Evolutionary conservation across 139 green algal species (phyloP).

Genomic region (Eudorina sp.): DNA sequence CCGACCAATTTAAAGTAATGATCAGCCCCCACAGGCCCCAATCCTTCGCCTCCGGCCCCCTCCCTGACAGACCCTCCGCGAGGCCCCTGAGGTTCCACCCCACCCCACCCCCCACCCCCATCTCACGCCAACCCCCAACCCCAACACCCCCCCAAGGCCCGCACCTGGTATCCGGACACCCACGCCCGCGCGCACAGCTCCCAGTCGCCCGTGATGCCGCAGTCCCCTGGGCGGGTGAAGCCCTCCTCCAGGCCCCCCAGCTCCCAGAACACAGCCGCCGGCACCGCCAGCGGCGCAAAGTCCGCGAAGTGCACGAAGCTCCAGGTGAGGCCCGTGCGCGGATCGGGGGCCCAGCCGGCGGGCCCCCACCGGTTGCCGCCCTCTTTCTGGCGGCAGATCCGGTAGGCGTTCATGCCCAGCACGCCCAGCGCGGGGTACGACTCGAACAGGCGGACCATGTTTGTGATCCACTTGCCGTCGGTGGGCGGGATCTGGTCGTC

Average conservation of each 20-base stretch:
- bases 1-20: too few species aligned
- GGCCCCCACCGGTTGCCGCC: not conserved
- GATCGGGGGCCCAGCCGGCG: not conserved
- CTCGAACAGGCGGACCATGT: slow-evolving; percentile 21
- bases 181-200: slow-evolving; percentile 23
- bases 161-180: slow-evolving; percentile 38
- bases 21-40: too few species aligned
- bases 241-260: slow-evolving; percentile 54
- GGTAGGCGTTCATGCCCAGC: slow-evolving; percentile 48
- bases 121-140: not conserved
- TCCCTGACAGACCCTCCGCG: too few species aligned
- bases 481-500: slow-evolving; percentile 39
- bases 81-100: not conserved
- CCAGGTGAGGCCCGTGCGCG: not conserved
- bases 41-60: too few species aligned
- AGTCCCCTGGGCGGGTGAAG: slow-evolving; percentile 42
- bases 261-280: not conserved
- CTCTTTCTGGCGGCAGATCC: slow-evolving; percentile 28
- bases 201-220: slow-evolving; percentile 53
- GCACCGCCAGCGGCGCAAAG: slow-evolving; percentile 51
- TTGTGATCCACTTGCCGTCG: not conserved
- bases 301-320: slow-evolving; percentile 17
- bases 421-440: slow-evolving; percentile 19
- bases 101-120: not conserved
- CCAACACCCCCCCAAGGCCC: not conserved